These are phyloP conservation scores for Crithidia brevicula DNA, from an alignment of 208 protist species.

Conservation along the genomic window DNA sequence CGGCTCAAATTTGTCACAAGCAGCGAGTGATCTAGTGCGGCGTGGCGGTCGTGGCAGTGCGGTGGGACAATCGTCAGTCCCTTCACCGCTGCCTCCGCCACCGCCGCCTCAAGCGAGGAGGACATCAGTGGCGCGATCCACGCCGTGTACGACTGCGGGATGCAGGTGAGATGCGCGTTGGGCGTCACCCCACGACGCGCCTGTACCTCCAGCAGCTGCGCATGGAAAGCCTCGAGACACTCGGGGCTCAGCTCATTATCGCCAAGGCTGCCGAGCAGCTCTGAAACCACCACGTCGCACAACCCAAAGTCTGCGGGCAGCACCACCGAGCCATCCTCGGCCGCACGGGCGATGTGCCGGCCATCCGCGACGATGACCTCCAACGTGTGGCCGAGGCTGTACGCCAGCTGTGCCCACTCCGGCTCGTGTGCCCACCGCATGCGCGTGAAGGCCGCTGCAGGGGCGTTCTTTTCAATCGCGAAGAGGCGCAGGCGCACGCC, in stretches of 20 bases:
- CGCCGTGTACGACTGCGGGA: constrained; percentile 80
- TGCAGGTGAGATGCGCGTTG: constrained; percentile 64
- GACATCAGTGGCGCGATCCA: constrained; percentile 85
- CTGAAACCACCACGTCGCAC: constrained; percentile 96
- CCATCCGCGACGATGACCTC: constrained; percentile 92
- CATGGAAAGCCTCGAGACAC: constrained; percentile 96
- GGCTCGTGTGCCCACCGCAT: constrained; percentile 58
- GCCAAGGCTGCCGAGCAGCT: constrained; percentile 99
- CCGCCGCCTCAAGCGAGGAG: constrained; percentile 46
- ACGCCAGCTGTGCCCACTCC: constrained; percentile 58
- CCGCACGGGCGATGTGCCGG: constrained; percentile 54
- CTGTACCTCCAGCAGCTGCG: constrained; percentile 65
- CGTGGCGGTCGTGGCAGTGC: constrained; percentile 54
- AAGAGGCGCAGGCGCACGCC: constrained; percentile 88
- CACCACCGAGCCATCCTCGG: constrained; percentile 17
- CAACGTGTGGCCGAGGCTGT: constrained; percentile 87
- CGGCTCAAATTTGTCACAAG: constrained; percentile 76
- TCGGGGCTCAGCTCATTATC: constrained; percentile 99
- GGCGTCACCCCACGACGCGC: constrained; percentile 30
- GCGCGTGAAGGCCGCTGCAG: constrained; percentile 93
- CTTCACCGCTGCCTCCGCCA: constrained; percentile 58
- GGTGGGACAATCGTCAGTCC: constrained; percentile 60
- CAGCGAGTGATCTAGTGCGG: constrained; percentile 68
- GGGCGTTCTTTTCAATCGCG: constrained; percentile 98
- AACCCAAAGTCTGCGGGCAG: constrained; percentile 72